Evolutionary conservation across 306 rosid genomes (phyloP), one percentile per base, ranked within the genome.

Genomic region (Vigna angularis): DNA sequence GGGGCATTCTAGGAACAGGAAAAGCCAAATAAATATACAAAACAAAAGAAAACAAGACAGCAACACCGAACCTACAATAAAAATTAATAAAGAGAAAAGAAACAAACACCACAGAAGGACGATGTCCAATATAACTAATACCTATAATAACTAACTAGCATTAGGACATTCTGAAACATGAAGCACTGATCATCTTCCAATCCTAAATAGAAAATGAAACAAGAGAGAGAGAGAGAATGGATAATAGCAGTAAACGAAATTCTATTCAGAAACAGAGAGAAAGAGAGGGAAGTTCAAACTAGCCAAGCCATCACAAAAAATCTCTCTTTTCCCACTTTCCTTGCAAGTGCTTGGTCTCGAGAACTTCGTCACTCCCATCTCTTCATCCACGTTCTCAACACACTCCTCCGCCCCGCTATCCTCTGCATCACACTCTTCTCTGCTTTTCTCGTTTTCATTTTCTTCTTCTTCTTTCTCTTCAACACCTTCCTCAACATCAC

Each of bases 101-200:
- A 28, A 70, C 59, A 26, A 22, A 34, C 45, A 28, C 2, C 61
- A 77, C 18, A 65, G 68, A 82, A 74, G 78, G 83, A 77, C 78
- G 2, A 79, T 51, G 74, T 84, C 73, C 69, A 68, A 80, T 65
- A 84, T 75, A 75, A 82, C 84, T 78, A 79, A 70, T 66, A 85
- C 88, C 90, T 80, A 83, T 75, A 85, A 85, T 85, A 93, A 87
- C 98, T 88, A 89, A 84, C 98, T 85, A 74, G 66, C 90, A 88
- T 87, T 77, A 88, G 75, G 86, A 84, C 77, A 81, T 65, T 73
- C 18, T 69, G 68, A 84, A 77, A 80, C 74, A 72, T 70, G 66
- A 81, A 83, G 80, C 78, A 68, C 47, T 61, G 77, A 52, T 73
- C 72, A 67, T 67, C 75, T 71, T 67, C 74, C 81, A 66, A 76